Percentiles rank a stretch among this genome's conserved stretches.
phyloP scores from a whole-genome alignment of 352 stramenopile genomes.

The Peronospora tabacina region DNA sequence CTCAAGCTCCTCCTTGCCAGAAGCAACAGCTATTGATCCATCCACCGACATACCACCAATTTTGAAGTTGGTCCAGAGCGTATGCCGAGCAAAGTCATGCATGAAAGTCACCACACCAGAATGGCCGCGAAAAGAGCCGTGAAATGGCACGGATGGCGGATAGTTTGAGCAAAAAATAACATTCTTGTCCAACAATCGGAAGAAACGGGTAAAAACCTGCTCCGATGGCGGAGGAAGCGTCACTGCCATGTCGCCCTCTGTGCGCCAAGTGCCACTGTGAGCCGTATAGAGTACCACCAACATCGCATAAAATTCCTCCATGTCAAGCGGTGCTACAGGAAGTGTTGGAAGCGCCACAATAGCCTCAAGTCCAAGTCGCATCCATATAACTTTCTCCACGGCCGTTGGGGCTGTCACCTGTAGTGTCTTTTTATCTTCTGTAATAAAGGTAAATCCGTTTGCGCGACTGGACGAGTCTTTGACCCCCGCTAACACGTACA shows the following conservation, averaged over 20 bases:
- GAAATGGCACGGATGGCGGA: slow-evolving; percentile 80
- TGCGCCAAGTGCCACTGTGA: slow-evolving; percentile 70
- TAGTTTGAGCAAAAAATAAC: slow-evolving; percentile 87
- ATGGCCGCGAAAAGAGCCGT: slow-evolving; percentile 71
- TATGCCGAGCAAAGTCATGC: slow-evolving; percentile 72
- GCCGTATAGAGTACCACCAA: slow-evolving; percentile 82
- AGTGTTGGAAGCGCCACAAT: slow-evolving; percentile 81
- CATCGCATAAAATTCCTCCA: slow-evolving; percentile 88
- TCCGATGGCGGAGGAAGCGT: slow-evolving; percentile 77
- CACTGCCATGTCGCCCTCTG: slow-evolving; percentile 82
- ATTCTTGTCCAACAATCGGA: slow-evolving; percentile 76
- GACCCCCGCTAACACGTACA: slow-evolving; percentile 75
- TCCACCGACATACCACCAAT: slow-evolving; percentile 79
- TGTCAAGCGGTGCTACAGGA: slow-evolving; percentile 70
- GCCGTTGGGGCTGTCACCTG: slow-evolving; percentile 66
- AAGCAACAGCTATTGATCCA: slow-evolving; percentile 75
- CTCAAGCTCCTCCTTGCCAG: slow-evolving; percentile 79
- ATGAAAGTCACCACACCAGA: slow-evolving; percentile 68
- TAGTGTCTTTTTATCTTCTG: slow-evolving; percentile 79
- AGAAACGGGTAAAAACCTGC: slow-evolving; percentile 85
- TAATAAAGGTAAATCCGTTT: slow-evolving; percentile 86
- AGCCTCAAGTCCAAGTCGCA: slow-evolving; percentile 73
- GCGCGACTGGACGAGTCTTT: slow-evolving; percentile 75
- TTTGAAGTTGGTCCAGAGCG: slow-evolving; percentile 82
- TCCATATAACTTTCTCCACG: slow-evolving; percentile 86